Evolutionary conservation across 768 basidiomycete genomes (phyloP).

Genomic region (Mycena metata): DNA sequence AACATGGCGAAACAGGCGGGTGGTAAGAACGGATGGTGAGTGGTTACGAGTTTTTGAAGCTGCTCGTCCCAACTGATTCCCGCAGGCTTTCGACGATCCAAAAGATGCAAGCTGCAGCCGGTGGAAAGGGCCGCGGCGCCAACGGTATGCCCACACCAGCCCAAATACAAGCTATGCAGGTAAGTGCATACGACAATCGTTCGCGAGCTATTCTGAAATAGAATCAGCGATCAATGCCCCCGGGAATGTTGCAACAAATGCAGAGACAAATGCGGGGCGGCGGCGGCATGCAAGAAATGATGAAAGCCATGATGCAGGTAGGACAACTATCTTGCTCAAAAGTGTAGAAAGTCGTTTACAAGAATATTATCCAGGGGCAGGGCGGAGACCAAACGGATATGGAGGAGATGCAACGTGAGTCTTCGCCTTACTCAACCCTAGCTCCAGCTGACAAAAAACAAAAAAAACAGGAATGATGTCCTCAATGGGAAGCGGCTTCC

Average conservation of each 20-base stretch:
- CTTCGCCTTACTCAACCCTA: too few species aligned
- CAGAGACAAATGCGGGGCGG: constrained; percentile 84
- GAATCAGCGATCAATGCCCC: constrained; percentile 88
- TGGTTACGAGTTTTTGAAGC: constrained; percentile 25
- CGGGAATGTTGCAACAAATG: constrained; percentile 96
- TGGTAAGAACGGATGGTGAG: constrained; percentile 94
- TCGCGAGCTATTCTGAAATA: not conserved
- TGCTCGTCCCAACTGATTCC: constrained; percentile 13
- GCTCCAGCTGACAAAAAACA: too few species aligned
- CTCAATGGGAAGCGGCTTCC: constrained; percentile 78
- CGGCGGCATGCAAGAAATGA: constrained; percentile 97
- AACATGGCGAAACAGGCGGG: constrained; percentile 99
- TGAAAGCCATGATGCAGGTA: constrained; percentile 99
- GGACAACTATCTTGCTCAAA: too few species aligned
- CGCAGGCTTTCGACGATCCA: constrained; percentile 86
- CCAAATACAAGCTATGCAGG: constrained; percentile 96
- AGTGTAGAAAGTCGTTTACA: too few species aligned
- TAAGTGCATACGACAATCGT: constrained; percentile 50
- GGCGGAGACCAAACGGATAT: constrained; percentile 92
- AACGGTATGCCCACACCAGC: constrained; percentile 93
- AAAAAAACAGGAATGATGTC: constrained; percentile 82
- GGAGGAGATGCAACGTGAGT: constrained; percentile 93
- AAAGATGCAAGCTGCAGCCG: constrained; percentile 91
- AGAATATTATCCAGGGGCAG: too few species aligned
- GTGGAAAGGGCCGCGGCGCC: constrained; percentile 87